phyloP scores from a whole-genome alignment of 805 yeast species.

The Ogataea nitratoaversa region DNA sequence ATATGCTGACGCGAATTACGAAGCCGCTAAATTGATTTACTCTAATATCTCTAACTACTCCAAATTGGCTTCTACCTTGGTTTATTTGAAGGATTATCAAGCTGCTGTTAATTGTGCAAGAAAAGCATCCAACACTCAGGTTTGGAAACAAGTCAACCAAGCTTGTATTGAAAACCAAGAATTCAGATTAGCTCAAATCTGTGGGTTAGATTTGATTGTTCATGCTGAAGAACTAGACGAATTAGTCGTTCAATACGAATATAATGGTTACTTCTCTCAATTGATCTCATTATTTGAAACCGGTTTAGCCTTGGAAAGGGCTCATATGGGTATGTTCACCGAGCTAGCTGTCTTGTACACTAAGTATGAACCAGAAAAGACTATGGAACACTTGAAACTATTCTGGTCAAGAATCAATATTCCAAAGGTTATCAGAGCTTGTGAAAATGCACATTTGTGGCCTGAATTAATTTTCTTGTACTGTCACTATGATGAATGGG shows the following conservation, averaged over 20 bases:
- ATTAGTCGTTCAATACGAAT: conserved; percentile 81
- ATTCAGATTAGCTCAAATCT: conserved; percentile 95
- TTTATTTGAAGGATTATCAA: conserved; percentile 87
- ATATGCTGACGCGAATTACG: conserved; percentile 74
- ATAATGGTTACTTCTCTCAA: conserved; percentile 87
- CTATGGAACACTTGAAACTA: conserved; percentile 93
- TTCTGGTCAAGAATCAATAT: conserved; percentile 98
- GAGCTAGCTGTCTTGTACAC: conserved; percentile 89
- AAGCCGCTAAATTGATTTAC: conserved; percentile 88
- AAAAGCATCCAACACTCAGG: conserved; percentile 88
- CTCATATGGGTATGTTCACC: conserved; percentile 99
- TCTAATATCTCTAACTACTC: conserved; percentile 89
- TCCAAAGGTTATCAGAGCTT: conserved; percentile 93
- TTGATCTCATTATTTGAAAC: conserved; percentile 89
- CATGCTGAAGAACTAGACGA: conserved; percentile 97
- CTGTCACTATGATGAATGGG: conserved; percentile 99
- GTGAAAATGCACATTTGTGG: conserved; percentile 92
- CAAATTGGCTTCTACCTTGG: conserved; percentile 94
- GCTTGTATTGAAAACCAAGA: conserved; percentile 95
- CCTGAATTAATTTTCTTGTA: conserved; percentile 93
- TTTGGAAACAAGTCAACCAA: conserved; percentile 96
- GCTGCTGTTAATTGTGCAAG: conserved; percentile 98
- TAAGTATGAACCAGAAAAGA: conserved; percentile 83
- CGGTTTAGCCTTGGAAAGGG: conserved; percentile 94
- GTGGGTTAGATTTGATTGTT: conserved; percentile 94